Evolutionary conservation across 169 alveolate species (phyloP).

Genomic region (Eimeria acervulina): DNA sequence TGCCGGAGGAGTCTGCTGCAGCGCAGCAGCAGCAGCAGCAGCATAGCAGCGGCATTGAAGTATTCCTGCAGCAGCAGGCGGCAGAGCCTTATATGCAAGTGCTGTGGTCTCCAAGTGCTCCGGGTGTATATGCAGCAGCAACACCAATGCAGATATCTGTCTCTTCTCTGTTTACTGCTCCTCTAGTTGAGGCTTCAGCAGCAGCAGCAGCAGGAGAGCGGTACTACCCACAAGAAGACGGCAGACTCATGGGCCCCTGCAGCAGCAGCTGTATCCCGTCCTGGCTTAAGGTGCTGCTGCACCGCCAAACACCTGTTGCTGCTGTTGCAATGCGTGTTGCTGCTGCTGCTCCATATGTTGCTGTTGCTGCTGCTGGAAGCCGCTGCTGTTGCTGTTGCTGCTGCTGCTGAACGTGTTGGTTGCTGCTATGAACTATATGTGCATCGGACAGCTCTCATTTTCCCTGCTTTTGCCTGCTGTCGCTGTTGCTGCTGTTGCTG

Average conservation of each 20-base stretch:
- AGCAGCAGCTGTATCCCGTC: conserved; percentile 57
- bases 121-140: conserved; percentile 81
- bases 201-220: conserved; percentile 21
- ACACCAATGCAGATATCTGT: conserved; percentile 68
- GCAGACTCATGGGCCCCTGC: conserved; percentile 65
- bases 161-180: neutral
- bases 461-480: neutral
- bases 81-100: conserved; percentile 79
- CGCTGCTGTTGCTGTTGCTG: neutral
- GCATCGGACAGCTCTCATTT: neutral
- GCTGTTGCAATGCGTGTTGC: neutral
- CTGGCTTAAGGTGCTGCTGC: conserved; percentile 77
- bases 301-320: neutral
- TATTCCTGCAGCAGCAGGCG: conserved; percentile 77
- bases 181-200: neutral
- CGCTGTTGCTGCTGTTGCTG: conserved; percentile 34
- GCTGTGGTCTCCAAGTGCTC: conserved; percentile 74
- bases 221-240: conserved; percentile 6
- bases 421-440: no score
- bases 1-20: neutral
- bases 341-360: conserved; percentile 28
- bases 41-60: conserved; percentile 73
- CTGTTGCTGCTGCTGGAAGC: neutral
- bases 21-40: conserved; percentile 57
- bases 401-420: no score